A percentile compares a stretch with the other conserved stretches of the same genome.
These are phyloP conservation scores for Neophaeococcomyces aloes DNA, from an alignment of 2,329 filamentous ascomycete species.

Conservation along the genomic window DNA sequence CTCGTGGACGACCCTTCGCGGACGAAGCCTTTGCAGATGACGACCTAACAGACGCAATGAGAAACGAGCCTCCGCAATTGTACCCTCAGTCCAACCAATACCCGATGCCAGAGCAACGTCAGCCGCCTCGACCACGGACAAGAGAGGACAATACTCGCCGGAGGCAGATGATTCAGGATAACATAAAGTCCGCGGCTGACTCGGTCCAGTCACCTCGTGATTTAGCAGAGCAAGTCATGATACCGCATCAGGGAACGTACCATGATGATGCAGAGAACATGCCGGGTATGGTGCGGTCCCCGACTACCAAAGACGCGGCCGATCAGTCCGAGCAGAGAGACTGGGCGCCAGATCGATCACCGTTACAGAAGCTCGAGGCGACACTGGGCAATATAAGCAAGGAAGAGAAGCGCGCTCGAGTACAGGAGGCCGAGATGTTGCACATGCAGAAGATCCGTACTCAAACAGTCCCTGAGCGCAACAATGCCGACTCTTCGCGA, in stretches of 20 bases:
- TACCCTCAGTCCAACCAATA: not conserved
- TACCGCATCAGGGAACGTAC: not conserved
- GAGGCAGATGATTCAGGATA: slow-evolving; percentile 4
- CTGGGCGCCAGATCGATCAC: slow-evolving; percentile 73
- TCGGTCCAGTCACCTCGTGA: slow-evolving; percentile 5
- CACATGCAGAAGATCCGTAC: slow-evolving; percentile 51
- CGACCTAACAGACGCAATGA: slow-evolving; percentile 8
- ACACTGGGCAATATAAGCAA: slow-evolving; percentile 89
- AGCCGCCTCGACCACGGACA: not conserved
- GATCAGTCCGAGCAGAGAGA: slow-evolving; percentile 27
- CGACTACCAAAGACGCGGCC: not conserved
- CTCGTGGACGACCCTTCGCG: slow-evolving; percentile 19
- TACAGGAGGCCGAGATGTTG: slow-evolving; percentile 69
- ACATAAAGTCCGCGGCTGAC: slow-evolving; percentile 2
- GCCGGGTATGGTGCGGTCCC: not conserved
- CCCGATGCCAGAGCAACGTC: not conserved
- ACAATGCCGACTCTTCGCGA: slow-evolving; percentile 3
- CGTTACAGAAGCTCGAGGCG: slow-evolving; percentile 84
- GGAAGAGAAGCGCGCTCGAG: slow-evolving; percentile 79
- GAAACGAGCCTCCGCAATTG: not conserved
- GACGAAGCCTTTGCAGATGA: slow-evolving; percentile 20
- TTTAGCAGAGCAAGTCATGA: not conserved
- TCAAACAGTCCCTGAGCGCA: not conserved
- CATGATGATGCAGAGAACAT: not conserved
- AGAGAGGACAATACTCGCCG: not conserved